phyloP scores from a whole-genome alignment of 2,329 filamentous ascomycete genomes.

The Trichoderma semiorbis region DNA sequence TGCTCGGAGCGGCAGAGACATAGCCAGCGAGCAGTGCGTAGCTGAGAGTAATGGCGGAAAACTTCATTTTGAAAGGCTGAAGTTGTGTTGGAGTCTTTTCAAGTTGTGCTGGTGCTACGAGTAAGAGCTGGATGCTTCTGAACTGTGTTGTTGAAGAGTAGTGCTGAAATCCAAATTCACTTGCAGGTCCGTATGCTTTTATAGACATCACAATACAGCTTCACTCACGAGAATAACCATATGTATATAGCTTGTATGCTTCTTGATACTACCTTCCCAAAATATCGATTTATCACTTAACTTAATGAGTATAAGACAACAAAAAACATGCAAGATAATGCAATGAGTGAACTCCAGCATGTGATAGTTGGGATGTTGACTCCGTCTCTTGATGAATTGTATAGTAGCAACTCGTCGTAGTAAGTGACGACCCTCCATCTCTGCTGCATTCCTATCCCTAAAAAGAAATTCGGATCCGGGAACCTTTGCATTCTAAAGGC shows the following conservation, averaged over 20 bases:
- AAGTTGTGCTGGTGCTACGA: not conserved
- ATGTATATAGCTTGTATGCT: not conserved
- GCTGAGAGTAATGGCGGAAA: not conserved
- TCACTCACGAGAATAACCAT: not conserved
- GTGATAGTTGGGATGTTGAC: not conserved
- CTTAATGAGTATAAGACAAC: not conserved
- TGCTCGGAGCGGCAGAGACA: not conserved
- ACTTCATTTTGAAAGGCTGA: constrained; percentile 1
- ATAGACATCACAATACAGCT: not conserved
- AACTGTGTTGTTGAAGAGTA: not conserved
- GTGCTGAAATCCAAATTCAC: not conserved
- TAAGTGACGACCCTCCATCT: not conserved
- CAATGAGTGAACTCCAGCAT: not conserved
- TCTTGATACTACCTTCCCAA: not conserved
- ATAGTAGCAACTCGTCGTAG: not conserved
- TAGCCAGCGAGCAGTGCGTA: not conserved
- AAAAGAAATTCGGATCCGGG: not conserved
- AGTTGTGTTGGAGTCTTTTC: not conserved
- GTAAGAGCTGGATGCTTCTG: not conserved
- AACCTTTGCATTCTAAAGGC: not conserved
- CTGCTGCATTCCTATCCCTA: not conserved
- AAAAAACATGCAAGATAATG: not conserved
- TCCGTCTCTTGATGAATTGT: not conserved
- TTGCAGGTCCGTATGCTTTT: not conserved
- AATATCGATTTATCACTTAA: not conserved